Percentiles rank a stretch among this genome's conserved stretches.
phyloP scores from a whole-genome alignment of 148 eudicot species.

The Simmondsia chinensis region DNA sequence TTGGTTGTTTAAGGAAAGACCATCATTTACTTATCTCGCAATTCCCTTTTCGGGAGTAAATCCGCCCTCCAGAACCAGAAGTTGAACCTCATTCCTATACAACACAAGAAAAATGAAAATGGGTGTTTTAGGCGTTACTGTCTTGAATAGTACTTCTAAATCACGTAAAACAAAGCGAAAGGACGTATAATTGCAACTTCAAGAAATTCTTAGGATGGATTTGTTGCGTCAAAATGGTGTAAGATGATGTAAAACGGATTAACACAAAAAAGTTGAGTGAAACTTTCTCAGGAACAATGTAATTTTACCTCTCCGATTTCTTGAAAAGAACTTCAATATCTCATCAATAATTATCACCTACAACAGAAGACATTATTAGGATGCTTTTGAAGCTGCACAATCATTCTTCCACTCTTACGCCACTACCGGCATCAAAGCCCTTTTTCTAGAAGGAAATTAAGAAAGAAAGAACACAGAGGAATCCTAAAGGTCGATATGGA shows the following conservation, averaged over 20 bases:
- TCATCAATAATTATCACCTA: conserved; percentile 95
- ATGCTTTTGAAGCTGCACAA: too few relatives aligned
- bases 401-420: too few relatives aligned
- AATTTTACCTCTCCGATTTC: conserved; percentile 51
- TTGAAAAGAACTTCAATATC: conserved; percentile 82
- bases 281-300: background rate
- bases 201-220: too few relatives aligned
- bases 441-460: too few relatives aligned
- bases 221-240: background rate
- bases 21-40: conserved; percentile 47
- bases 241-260: background rate
- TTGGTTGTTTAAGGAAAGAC: too few relatives aligned
- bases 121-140: background rate
- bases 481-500: background rate
- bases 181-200: too few relatives aligned
- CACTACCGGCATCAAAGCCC: too few relatives aligned
- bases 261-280: background rate
- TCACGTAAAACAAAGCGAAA: background rate
- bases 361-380: conserved; percentile 9
- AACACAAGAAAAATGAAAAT: conserved; percentile 4
- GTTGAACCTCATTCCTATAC: conserved; percentile 50
- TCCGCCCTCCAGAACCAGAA: conserved; percentile 67
- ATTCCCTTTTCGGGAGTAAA: conserved; percentile 69
- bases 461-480: background rate
- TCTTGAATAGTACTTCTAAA: too few relatives aligned